Base-by-base conservation (phyloP, 2,329 filamentous ascomycete species). In the Sphaerulina musiva region DNA sequence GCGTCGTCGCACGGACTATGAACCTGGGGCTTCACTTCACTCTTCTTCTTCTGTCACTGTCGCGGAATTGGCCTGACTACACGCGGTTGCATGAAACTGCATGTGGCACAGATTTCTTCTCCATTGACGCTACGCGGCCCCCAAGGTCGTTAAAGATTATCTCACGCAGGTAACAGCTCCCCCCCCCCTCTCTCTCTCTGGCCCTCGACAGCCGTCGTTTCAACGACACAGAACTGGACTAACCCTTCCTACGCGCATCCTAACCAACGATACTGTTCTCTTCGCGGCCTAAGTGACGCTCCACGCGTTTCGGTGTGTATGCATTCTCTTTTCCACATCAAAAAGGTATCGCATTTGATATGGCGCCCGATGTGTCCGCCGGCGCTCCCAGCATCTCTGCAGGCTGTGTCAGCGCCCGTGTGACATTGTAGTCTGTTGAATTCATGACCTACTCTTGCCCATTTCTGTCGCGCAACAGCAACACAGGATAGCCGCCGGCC, bases 401-500 rank as follows among this genome's bases (percentile, higher is more conserved):
- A 8, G 1, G 12, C 42, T 32, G 55, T 42, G 50, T 48, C 2
- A 32, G 40, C 38, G 12, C 36, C 31, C 29, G 14, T 43, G 14
- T 34, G 26, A 29, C 5, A 29, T n/a, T 6, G 9, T n/a, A 7
- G 34, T 29, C 48, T 20, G 10, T 17, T 9, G 31, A 3, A 11
- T 12, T 8, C 20, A 20, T 20, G 9, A 56, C 60, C 49, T 36
- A 63, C 60, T 68, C 58, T 70, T 70, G 32, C 68, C 68, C 7
- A 66, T 59, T 32, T 71, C 68, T 8, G 67, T 70, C 5, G 64
- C 62, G 48, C 69, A 70, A 59, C 69, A 71, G 29, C 69, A 67
- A 52, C 69, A 71, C 53, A 71, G 62, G 6, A 71, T 59, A 4
- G 69, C 64, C 12, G 69, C 69, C 9, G 69, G 69, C 69, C 69